These are phyloP conservation scores for Amanita polypyramis DNA, from an alignment of 768 basidiomycete genomes.

Conservation along the genomic window DNA sequence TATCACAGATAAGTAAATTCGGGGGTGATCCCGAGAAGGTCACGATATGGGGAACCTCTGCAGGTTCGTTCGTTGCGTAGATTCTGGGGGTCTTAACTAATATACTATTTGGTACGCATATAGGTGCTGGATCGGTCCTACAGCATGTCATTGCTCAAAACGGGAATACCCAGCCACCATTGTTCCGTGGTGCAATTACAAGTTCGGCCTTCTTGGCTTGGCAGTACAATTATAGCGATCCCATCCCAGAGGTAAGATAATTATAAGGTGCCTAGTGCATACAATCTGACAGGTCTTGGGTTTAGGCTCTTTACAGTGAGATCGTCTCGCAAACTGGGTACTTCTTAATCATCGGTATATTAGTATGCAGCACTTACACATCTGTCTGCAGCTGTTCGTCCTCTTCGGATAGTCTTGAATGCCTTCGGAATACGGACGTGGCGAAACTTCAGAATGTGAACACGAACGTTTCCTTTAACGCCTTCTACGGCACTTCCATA, in stretches of 20 bases:
- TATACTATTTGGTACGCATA: background rate
- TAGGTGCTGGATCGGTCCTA: slow-evolving; percentile 38
- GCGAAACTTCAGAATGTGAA: slow-evolving; percentile 24
- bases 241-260: slow-evolving; percentile 24
- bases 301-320: slow-evolving; percentile 22
- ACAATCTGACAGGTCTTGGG: background rate
- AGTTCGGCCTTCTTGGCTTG: slow-evolving; percentile 35
- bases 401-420: slow-evolving; percentile 23
- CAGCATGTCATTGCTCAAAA: slow-evolving; percentile 37
- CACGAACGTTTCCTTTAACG: slow-evolving; percentile 16
- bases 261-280: background rate
- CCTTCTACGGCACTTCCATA: slow-evolving; percentile 27
- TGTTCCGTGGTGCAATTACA: slow-evolving; percentile 33
- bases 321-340: slow-evolving; percentile 26
- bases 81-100: background rate
- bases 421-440: slow-evolving; percentile 26
- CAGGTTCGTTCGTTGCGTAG: slow-evolving; percentile 14
- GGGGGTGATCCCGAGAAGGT: slow-evolving; percentile 29
- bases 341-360: slow-evolving; percentile 4
- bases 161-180: slow-evolving; percentile 31
- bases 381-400: slow-evolving; percentile 21
- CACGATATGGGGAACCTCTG: slow-evolving; percentile 34
- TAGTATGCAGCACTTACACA: background rate
- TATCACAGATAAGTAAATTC: slow-evolving; percentile 25
- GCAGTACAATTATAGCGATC: slow-evolving; percentile 33